Base-by-base conservation (phyloP, 495 filamentous ascomycete genomes). In the Aeminium ludgeri region DNA sequence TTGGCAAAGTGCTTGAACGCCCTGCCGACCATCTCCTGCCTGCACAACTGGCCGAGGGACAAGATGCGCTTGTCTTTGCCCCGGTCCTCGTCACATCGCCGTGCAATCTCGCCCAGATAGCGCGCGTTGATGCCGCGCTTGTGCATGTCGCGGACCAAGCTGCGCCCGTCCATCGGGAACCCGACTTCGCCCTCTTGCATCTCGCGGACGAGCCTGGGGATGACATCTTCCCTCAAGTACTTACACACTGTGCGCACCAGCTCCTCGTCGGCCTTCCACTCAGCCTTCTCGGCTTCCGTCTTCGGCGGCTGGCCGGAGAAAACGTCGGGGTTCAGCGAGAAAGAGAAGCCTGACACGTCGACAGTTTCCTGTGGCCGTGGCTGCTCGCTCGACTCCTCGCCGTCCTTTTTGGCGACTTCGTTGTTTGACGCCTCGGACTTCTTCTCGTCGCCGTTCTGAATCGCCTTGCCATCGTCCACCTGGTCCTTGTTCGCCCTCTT, bases 151-250 rank as follows among this genome's bases (percentile, higher is more conserved):
- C 76, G 73, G 46, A 76, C 83, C 42, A 99, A 67, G 18, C 86
- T 94, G 50, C 81, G 73, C 30, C 91, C 91, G 54, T 99, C 91
- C 85, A 96, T 94, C 29, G 91, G 91, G 67, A 94, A 95, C 46
- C 86, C 84, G 36, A 94, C 76, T 46, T 99, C 91, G 8, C 85
- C 82, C 51, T 92, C 82, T 55, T 80, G 78, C 34, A 96, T 73
- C 48, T 96, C 46, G 38, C 46, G 29, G 52, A 68, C 61, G 34
- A 84, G 57, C 29, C 71, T 67, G 18, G 84, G 84, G 43, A 99
- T 78, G 35, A 82, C 66, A 38, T 73, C 74, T 34, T 74, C 65
- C 1, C 72, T 71, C 35, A 99, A 69, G 61, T 78, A 82, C 32
- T 73, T 70, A 64, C 85, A 87, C 15, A 82, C 83, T 28, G 77